These are phyloP conservation scores for Aspergillus taichungensis DNA, from an alignment of 495 filamentous ascomycete species.

Conservation along the genomic window DNA sequence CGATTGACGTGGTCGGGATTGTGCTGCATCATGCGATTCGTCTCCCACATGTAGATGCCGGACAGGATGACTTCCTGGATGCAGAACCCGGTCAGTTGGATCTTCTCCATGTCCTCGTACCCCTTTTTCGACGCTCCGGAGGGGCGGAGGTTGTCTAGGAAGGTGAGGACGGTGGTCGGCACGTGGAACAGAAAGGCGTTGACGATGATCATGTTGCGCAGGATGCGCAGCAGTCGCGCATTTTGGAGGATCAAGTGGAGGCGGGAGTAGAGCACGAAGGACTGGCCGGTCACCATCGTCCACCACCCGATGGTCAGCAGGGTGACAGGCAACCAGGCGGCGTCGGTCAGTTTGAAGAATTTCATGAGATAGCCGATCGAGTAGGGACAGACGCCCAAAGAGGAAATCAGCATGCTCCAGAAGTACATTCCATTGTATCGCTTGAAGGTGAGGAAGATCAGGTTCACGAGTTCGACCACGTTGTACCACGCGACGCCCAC, in stretches of 20 bases:
- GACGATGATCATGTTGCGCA: slow-evolving; percentile 36
- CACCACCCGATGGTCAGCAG: slow-evolving; percentile 38
- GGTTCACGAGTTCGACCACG: slow-evolving; percentile 35
- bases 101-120: slow-evolving; percentile 43
- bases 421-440: slow-evolving; percentile 40
- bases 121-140: slow-evolving; percentile 22
- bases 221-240: slow-evolving; percentile 22
- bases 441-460: slow-evolving; percentile 41
- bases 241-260: slow-evolving; percentile 38
- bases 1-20: slow-evolving; percentile 17
- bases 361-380: slow-evolving; percentile 36
- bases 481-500: slow-evolving; percentile 40
- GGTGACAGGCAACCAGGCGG: slow-evolving; percentile 24
- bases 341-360: slow-evolving; percentile 28
- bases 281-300: slow-evolving; percentile 40
- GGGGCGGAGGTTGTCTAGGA: slow-evolving; percentile 22
- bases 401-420: slow-evolving; percentile 40
- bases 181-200: slow-evolving; percentile 36
- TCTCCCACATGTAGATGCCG: slow-evolving; percentile 47
- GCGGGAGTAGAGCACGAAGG: slow-evolving; percentile 41
- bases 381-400: slow-evolving; percentile 29
- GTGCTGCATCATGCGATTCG: slow-evolving; percentile 34
- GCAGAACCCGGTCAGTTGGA: slow-evolving; percentile 45
- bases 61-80: slow-evolving; percentile 50
- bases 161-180: slow-evolving; percentile 35